Conservation (phyloP, 2,329 filamentous ascomycete species). For the Coccinonectria pachysandricola region DNA sequence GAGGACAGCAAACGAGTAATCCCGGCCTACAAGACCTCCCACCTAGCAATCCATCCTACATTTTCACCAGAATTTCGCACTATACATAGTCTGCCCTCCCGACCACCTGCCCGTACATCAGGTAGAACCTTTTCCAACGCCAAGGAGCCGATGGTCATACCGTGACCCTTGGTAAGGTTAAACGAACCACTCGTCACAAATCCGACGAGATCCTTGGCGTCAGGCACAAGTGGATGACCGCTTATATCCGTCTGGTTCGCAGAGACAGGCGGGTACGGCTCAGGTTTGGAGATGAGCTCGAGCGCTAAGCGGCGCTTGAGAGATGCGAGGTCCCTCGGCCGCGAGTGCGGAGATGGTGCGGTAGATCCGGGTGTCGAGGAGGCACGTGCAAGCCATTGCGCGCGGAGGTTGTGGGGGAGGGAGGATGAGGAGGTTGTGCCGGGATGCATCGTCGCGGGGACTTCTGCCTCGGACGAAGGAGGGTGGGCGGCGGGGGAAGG, state of each 20-base stretch:
- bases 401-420: constrained; percentile 43
- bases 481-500: constrained; percentile 24
- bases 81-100: constrained; percentile 56
- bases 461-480: constrained; percentile 29
- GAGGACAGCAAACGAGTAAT: no score
- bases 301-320: constrained; percentile 36
- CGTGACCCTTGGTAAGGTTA: constrained; percentile 65
- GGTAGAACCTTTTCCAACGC: constrained; percentile 45
- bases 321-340: constrained; percentile 22
- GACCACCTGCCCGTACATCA: constrained; percentile 19
- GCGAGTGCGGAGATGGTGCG: constrained; percentile 7
- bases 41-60: constrained; percentile 67
- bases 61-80: constrained; percentile 71
- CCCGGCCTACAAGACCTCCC: constrained; percentile 51
- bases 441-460: constrained; percentile 34
- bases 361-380: constrained; percentile 3
- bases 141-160: constrained; percentile 65
- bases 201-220: constrained; percentile 67
- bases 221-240: constrained; percentile 59
- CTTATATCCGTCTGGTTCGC: constrained; percentile 29
- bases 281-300: constrained; percentile 33
- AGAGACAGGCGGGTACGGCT: constrained; percentile 22
- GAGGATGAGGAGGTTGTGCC: constrained; percentile 6
- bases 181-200: constrained; percentile 85
- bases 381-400: constrained; percentile 59